Evolutionary conservation across 2,329 filamentous ascomycete species (phyloP).

Genomic region (Colletotrichum theobromicola): DNA sequence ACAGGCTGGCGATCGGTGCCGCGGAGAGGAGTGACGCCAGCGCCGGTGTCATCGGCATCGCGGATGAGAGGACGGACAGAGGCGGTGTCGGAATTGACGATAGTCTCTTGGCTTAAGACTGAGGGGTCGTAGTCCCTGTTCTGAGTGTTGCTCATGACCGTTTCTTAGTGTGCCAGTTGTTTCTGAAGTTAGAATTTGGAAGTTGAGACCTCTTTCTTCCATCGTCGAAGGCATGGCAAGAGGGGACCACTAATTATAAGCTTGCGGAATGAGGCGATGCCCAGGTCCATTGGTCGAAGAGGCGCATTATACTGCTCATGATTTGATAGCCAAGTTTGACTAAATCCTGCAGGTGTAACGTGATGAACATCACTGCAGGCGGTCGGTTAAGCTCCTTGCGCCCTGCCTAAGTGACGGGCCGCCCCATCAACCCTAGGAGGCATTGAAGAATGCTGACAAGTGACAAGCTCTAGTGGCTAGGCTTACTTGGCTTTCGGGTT

Average conservation of each 20-base stretch:
- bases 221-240: background rate
- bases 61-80: background rate
- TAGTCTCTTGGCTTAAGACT: constrained; percentile 13
- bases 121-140: background rate
- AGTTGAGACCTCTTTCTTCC: background rate
- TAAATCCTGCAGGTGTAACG: background rate
- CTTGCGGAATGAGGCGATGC: background rate
- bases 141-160: background rate
- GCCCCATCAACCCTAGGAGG: background rate
- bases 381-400: background rate
- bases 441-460: background rate
- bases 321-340: background rate
- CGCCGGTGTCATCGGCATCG: background rate
- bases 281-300: background rate
- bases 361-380: background rate
- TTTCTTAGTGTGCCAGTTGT: background rate
- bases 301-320: background rate
- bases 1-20: constrained; percentile 2
- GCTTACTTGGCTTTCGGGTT: background rate
- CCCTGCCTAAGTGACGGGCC: background rate
- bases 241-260: background rate
- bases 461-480: background rate
- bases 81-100: constrained; percentile 5
- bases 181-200: background rate
- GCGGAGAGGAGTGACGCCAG: background rate